Evolutionary conservation across 1,284 basidiomycete genomes (phyloP).

Genomic region (Albatrellus sp.): DNA sequence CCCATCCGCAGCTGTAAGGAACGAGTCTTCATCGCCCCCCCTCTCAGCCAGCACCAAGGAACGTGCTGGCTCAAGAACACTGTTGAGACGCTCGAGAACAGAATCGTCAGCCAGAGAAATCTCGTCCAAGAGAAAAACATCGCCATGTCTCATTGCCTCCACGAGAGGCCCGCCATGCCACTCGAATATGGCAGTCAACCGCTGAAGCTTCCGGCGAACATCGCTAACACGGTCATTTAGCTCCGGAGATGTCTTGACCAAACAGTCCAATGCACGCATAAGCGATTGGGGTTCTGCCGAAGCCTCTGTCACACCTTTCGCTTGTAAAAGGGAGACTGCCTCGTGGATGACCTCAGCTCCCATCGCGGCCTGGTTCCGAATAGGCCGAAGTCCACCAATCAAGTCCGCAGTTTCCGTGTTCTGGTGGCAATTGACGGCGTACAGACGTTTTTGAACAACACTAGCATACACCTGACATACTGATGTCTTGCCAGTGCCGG

Average conservation of each 20-base stretch:
- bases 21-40: constrained; percentile 66
- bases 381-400: constrained; percentile 86
- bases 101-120: constrained; percentile 98
- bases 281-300: constrained; percentile 25
- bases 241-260: constrained; percentile 17
- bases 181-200: constrained; percentile 74
- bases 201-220: constrained; percentile 30
- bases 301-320: constrained; percentile 23
- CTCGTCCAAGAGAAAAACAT: constrained; percentile 89
- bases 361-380: constrained; percentile 62
- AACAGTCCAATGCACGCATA: constrained; percentile 20
- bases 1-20: constrained; percentile 46
- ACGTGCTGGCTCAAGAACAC: constrained; percentile 85
- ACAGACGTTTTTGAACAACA: constrained; percentile 49
- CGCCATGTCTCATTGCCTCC: constrained; percentile 81
- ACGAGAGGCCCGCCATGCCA: constrained; percentile 96
- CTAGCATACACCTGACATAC: constrained; percentile 87
- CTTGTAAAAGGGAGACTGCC: constrained; percentile 26
- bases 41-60: constrained; percentile 90
- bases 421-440: constrained; percentile 91
- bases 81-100: constrained; percentile 94
- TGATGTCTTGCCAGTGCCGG: constrained; percentile 95
- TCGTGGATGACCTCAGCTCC: constrained; percentile 37
- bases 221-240: constrained; percentile 23
- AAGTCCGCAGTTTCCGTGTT: constrained; percentile 99